phyloP scores from a whole-genome alignment of 2,329 filamentous ascomycete species.

The Allantophomopsis cytisporea region DNA sequence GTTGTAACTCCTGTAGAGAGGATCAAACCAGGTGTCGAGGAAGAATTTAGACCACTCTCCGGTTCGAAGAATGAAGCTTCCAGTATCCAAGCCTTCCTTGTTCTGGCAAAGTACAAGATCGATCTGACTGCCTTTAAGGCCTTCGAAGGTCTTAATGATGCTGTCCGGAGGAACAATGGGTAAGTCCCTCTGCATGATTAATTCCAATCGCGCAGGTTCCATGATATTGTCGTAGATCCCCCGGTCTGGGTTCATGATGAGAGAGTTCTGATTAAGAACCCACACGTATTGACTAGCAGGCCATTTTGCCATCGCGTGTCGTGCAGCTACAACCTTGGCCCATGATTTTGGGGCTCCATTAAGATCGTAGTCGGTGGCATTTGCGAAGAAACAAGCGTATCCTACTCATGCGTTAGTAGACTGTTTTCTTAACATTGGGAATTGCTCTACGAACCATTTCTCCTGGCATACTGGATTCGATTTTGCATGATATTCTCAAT shows the following conservation, averaged over 20 bases:
- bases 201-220: conserved; percentile 51
- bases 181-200: conserved; percentile 70
- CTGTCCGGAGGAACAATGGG: conserved; percentile 89
- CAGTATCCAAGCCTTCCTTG: conserved; percentile 59
- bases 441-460: conserved; percentile 53
- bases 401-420: conserved; percentile 34
- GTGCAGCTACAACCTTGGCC: conserved; percentile 71
- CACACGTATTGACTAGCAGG: conserved; percentile 73
- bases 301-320: conserved; percentile 74
- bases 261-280: conserved; percentile 70
- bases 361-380: conserved; percentile 62
- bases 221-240: conserved; percentile 62
- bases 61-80: conserved; percentile 67
- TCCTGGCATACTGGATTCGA: conserved; percentile 68
- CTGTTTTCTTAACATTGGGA: conserved; percentile 1
- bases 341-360: conserved; percentile 46
- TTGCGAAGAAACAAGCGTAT: conserved; percentile 75
- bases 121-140: conserved; percentile 65
- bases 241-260: conserved; percentile 74
- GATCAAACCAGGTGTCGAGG: conserved; percentile 91
- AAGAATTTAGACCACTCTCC: conserved; percentile 91
- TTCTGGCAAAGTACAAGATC: conserved; percentile 82
- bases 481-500: conserved; percentile 67
- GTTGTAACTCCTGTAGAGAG: conserved; percentile 84
- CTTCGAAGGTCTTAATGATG: conserved; percentile 86